Conservation (phyloP, 768 basidiomycete genomes). For the Russula lepida region DNA sequence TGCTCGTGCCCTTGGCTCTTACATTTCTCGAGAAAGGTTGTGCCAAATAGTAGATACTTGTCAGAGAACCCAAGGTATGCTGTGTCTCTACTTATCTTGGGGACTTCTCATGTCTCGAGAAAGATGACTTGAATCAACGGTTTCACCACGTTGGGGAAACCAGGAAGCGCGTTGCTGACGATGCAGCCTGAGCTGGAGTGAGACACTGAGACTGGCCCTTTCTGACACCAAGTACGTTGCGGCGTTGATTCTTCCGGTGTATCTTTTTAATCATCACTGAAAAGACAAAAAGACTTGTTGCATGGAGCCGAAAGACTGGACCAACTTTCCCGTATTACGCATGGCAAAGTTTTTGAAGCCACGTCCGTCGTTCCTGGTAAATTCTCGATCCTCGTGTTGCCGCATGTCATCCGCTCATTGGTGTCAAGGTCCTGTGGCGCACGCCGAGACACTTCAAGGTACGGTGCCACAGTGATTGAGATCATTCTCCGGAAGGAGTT, state of each 20-base stretch:
- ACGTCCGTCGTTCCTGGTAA: conserved; percentile 1
- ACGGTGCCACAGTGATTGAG: conserved; percentile 84
- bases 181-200: too few relatives aligned
- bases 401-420: neutral
- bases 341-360: neutral
- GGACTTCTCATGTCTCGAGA: neutral
- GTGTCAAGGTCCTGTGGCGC: conserved; percentile 33
- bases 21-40: conserved; percentile 76
- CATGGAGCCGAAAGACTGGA: conserved; percentile 7
- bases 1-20: conserved; percentile 64
- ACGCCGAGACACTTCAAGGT: conserved; percentile 50
- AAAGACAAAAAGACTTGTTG: neutral
- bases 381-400: neutral
- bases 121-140: conserved; percentile 40
- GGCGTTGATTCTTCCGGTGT: too few relatives aligned
- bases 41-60: conserved; percentile 66
- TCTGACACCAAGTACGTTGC: conserved; percentile 3
- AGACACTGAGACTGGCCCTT: too few relatives aligned
- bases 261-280: neutral
- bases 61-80: conserved; percentile 56
- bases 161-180: too few relatives aligned
- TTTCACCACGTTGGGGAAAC: too few relatives aligned
- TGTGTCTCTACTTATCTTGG: neutral
- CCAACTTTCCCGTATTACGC: neutral
- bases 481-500: conserved; percentile 87